Conservation (phyloP, 2,329 filamentous ascomycete species). For the Colletotrichum spaethianum region DNA sequence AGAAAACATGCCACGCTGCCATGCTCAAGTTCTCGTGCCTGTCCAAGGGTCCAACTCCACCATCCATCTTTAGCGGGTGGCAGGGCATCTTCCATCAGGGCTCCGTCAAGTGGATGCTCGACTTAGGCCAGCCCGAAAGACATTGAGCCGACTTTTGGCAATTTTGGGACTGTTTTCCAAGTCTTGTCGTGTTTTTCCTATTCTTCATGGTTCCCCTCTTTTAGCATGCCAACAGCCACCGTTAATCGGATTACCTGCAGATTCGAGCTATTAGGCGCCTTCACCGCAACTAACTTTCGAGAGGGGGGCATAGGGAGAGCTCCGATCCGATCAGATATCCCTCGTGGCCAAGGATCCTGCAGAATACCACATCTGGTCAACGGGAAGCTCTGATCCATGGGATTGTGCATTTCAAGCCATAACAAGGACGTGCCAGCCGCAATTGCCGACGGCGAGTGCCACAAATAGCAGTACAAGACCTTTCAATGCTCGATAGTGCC, state of each 20-base stretch:
- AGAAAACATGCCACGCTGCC: constrained; percentile 9
- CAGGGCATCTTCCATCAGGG: constrained; percentile 19
- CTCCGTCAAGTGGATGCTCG: constrained; percentile 18
- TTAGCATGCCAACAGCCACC: constrained; percentile 22
- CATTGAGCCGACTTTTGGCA: constrained; percentile 6
- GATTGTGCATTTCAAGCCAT: neutral
- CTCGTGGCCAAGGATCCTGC: constrained; percentile 21
- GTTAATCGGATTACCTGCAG: constrained; percentile 40
- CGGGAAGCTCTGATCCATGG: constrained; percentile 4
- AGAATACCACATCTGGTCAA: constrained; percentile 21
- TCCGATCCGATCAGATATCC: constrained; percentile 38
- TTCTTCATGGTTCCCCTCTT: constrained; percentile 28
- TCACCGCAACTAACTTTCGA: constrained; percentile 40
- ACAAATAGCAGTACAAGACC: neutral
- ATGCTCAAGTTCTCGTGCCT: constrained; percentile 25
- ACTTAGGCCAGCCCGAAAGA: constrained; percentile 25
- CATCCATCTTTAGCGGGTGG: constrained; percentile 22
- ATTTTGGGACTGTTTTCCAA: constrained; percentile 6
- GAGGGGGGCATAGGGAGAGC: constrained; percentile 26
- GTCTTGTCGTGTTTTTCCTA: neutral
- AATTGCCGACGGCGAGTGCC: constrained; percentile 27
- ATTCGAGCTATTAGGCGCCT: constrained; percentile 34
- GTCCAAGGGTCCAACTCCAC: constrained; percentile 39
- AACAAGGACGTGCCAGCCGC: constrained; percentile 22
- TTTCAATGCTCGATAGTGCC: neutral